Base-by-base conservation (phyloP, 1,284 basidiomycete species). In the Sphagnurus paluster region DNA sequence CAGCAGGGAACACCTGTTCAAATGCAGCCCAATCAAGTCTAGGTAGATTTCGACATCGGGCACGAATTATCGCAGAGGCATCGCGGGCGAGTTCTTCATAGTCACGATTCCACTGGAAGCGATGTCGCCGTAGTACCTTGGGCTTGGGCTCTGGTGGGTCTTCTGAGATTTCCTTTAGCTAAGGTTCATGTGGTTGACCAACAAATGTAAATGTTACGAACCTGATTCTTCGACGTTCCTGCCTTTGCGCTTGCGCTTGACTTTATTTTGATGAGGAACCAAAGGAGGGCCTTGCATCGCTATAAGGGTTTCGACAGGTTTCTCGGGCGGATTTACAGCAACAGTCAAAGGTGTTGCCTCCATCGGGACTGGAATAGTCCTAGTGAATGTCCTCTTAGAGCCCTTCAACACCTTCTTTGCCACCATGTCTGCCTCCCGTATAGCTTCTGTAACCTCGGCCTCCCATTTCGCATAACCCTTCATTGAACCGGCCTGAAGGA, bases 81-180 rank as follows among this genome's bases (percentile, higher is more conserved):
- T 98, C 94, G 42, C 88, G 79, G 30, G 87, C 81, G 23, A 94
- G 76, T 51, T 96, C 94, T 53, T 96, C 92, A 51, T 85, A 93
- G 39, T 93, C 89, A 39, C 78, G 67, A 44, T 79, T 90, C 93
- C 93, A 96, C 40, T 82, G 79, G 61, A 90, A 91, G 42, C 90
- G 79, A 52, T 79, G 74, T 29, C 87, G 71, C 26, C 80, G 67
- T 21, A 56, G 30, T 24, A 39, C 38, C 38, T 50, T 57, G 26
- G 44, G 47, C 33, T 55, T 53, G n/a, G 44, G 38, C 38, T 56
- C 28, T 11, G 37, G 32, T 7, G 43, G n/a, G 24, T 50, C 49
- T 30, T 49, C 47, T 53, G 36, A 7, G 23, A 20, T 36, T 11
- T 23, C 28, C 34, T 10, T 36, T 43, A 36, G n/a, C 3, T 28